Evolutionary conservation across 192 early-diverging fungal genomes (phyloP).

Genomic region (Linnemannia hyalina): DNA sequence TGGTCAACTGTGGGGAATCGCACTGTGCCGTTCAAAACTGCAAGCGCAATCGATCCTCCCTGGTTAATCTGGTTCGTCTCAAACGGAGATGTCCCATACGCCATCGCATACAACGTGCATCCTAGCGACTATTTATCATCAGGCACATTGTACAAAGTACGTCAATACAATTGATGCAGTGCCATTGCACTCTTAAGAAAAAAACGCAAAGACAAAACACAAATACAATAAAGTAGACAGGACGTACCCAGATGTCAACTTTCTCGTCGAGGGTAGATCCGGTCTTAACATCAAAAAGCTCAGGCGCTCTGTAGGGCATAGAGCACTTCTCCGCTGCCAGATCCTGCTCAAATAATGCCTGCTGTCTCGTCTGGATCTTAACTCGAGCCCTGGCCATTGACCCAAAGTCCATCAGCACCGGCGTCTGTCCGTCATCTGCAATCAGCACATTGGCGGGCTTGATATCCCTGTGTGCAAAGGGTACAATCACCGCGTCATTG

Average conservation of each 20-base stretch:
- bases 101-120: constrained; percentile 79
- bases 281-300: constrained; percentile 84
- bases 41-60: constrained; percentile 79
- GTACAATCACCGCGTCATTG: constrained; percentile 54
- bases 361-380: constrained; percentile 63
- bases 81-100: constrained; percentile 78
- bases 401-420: constrained; percentile 85
- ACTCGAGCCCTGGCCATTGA: constrained; percentile 72
- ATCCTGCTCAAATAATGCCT: constrained; percentile 79
- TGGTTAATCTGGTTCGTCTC: constrained; percentile 74
- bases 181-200: too few species aligned
- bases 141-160: not conserved
- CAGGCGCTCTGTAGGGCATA: constrained; percentile 84
- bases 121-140: constrained; percentile 66
- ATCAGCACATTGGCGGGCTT: constrained; percentile 83
- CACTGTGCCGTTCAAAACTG: constrained; percentile 76
- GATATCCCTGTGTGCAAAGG: constrained; percentile 81
- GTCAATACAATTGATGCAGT: not conserved
- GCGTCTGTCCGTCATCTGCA: constrained; percentile 72
- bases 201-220: not conserved
- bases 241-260: constrained; percentile 80
- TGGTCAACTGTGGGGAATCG: constrained; percentile 59
- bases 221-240: not conserved
- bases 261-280: constrained; percentile 72
- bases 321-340: constrained; percentile 77